Conservation (phyloP, 2,329 filamentous ascomycete genomes). For the Lasiodiplodia citricola region DNA sequence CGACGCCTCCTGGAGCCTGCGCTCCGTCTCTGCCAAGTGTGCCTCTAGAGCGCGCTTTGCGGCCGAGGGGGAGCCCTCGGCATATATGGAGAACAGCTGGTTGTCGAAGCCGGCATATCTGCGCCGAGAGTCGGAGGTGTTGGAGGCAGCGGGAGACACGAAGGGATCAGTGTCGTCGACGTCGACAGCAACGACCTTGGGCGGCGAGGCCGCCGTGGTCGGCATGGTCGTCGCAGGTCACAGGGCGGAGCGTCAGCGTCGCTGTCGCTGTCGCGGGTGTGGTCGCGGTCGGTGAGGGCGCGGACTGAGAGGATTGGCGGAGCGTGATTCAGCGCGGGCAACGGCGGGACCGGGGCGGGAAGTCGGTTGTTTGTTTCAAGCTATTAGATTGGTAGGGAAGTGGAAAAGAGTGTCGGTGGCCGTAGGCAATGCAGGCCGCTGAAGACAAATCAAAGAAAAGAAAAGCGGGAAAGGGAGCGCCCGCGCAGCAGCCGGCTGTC, state of each 20-base stretch:
- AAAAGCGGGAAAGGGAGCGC: slow-evolving; percentile 1
- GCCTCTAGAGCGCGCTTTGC: slow-evolving; percentile 88
- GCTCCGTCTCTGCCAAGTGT: slow-evolving; percentile 90
- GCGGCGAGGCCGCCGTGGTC: slow-evolving; percentile 47
- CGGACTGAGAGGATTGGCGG: slow-evolving; percentile 18
- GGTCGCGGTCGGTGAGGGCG: background rate
- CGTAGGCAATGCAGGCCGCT: slow-evolving; percentile 9
- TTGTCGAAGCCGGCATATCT: slow-evolving; percentile 85
- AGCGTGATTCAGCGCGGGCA: background rate
- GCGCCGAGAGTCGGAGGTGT: slow-evolving; percentile 52
- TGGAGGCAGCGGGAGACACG: slow-evolving; percentile 38
- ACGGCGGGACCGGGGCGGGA: slow-evolving; percentile 7
- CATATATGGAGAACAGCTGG: slow-evolving; percentile 77
- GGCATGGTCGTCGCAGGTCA: slow-evolving; percentile 41
- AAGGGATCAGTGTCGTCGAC: slow-evolving; percentile 53
- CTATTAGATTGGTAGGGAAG: slow-evolving; percentile 25
- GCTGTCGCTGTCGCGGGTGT: background rate
- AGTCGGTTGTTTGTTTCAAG: slow-evolving; percentile 24
- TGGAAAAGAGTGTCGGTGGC: slow-evolving; percentile 24
- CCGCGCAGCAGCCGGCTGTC: slow-evolving; percentile 12
- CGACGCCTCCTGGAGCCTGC: slow-evolving; percentile 87
- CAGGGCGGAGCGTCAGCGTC: slow-evolving; percentile 7
- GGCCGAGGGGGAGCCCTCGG: slow-evolving; percentile 79
- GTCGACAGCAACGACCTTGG: slow-evolving; percentile 48
- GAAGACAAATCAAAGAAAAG: slow-evolving; percentile 13